phyloP scores from a whole-genome alignment of 2,329 filamentous ascomycete species.

The Bisporella sp. region DNA sequence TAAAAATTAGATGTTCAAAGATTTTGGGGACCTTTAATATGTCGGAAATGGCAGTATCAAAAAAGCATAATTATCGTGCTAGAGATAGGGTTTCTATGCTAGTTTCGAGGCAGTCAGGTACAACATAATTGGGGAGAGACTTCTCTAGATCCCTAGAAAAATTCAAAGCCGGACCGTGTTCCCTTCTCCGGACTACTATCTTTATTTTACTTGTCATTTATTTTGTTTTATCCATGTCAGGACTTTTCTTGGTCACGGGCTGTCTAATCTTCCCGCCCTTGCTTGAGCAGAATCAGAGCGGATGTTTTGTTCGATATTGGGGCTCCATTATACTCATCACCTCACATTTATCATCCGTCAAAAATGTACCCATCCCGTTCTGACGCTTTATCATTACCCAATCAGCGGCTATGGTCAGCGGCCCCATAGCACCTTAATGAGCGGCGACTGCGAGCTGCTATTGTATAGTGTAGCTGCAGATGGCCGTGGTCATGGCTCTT shows the following conservation, averaged over 20 bases:
- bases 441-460: slow-evolving; percentile 7
- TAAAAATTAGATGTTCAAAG: background rate
- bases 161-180: slow-evolving; percentile 11
- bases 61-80: background rate
- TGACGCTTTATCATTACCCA: slow-evolving; percentile 4
- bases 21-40: background rate
- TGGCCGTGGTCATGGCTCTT: slow-evolving; percentile 9
- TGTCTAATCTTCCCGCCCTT: slow-evolving; percentile 10
- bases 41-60: background rate
- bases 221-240: slow-evolving; percentile 4
- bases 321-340: slow-evolving; percentile 5
- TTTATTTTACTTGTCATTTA: slow-evolving; percentile 12
- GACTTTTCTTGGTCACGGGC: slow-evolving; percentile 4
- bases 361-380: slow-evolving; percentile 2
- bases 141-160: slow-evolving; percentile 18
- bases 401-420: slow-evolving; percentile 2
- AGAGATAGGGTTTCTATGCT: background rate
- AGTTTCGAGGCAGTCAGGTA: too few species aligned
- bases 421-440: slow-evolving; percentile 2
- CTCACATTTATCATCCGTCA: background rate
- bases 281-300: slow-evolving; percentile 3
- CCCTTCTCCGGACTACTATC: slow-evolving; percentile 13
- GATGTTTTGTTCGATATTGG: slow-evolving; percentile 4
- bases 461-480: slow-evolving; percentile 10
- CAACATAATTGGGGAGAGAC: background rate